These are phyloP conservation scores for Boeremia exigua DNA, from an alignment of 2,329 filamentous ascomycete genomes.

Conservation along the genomic window DNA sequence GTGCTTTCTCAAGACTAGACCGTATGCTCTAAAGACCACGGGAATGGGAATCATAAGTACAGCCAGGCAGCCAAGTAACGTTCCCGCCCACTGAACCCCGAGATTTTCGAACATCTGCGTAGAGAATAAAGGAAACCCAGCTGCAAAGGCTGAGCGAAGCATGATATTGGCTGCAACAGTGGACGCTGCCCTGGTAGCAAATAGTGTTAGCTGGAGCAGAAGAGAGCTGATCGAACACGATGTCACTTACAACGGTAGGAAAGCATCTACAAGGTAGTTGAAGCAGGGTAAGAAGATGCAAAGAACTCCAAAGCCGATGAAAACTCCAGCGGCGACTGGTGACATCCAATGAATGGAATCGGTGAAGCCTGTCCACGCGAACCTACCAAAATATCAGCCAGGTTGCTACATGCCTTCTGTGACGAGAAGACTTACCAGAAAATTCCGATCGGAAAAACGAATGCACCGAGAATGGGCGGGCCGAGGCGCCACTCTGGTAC, in stretches of 20 bases:
- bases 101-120: conserved; percentile 2
- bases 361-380: conserved; percentile 4
- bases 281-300: conserved; percentile 8
- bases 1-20: not conserved
- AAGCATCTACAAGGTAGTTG: conserved; percentile 10
- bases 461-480: not conserved
- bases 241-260: not conserved
- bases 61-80: conserved; percentile 2
- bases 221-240: not conserved
- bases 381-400: not conserved
- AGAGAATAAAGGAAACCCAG: conserved; percentile 2
- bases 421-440: not conserved
- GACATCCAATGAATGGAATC: not conserved
- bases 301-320: conserved; percentile 5
- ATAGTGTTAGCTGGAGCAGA: not conserved
- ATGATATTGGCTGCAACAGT: conserved; percentile 9
- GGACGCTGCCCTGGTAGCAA: not conserved
- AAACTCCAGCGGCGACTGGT: not conserved
- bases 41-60: conserved; percentile 2
- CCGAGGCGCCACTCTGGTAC: conserved; percentile 6
- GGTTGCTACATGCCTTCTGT: not conserved
- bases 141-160: conserved; percentile 4
- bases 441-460: not conserved
- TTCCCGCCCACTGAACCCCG: conserved; percentile 3
- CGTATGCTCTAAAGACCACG: conserved; percentile 1